phyloP scores from a whole-genome alignment of 2,329 filamentous ascomycete species.

The Pseudopithomyces maydicus region DNA sequence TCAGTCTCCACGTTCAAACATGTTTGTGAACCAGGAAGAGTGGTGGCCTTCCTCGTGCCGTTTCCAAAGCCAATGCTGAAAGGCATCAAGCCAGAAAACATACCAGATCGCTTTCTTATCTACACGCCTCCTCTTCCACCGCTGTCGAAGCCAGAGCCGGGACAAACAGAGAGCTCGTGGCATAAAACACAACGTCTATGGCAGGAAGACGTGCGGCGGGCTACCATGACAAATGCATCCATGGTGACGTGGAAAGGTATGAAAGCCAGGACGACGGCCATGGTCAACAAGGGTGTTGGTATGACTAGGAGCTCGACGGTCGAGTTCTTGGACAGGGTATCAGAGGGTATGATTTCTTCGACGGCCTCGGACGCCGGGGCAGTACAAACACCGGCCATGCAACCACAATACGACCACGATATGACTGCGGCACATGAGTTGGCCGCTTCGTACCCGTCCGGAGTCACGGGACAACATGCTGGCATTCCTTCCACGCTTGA shows the following conservation, averaged over 20 bases:
- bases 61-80: conserved; percentile 50
- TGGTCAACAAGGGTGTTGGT: conserved; percentile 48
- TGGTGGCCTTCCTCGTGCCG: conserved; percentile 51
- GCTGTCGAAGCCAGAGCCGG: conserved; percentile 45
- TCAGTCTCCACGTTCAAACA: conserved; percentile 45
- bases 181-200: conserved; percentile 53
- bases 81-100: conserved; percentile 32
- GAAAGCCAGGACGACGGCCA: conserved; percentile 48
- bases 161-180: conserved; percentile 49
- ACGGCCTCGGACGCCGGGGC: conserved; percentile 5
- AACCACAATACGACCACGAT: not conserved
- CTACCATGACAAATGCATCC: conserved; percentile 49
- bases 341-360: conserved; percentile 19
- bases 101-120: conserved; percentile 50
- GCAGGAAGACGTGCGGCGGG: conserved; percentile 52
- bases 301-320: conserved; percentile 49
- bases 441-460: not conserved
- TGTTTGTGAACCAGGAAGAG: conserved; percentile 48
- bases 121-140: conserved; percentile 53
- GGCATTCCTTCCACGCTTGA: too few species aligned
- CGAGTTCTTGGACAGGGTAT: conserved; percentile 51
- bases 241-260: conserved; percentile 50
- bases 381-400: conserved; percentile 13
- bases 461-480: conserved; percentile 38
- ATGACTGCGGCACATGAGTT: not conserved